phyloP scores from a whole-genome alignment of 1,284 basidiomycete species.

The Ceraceosorus bombacis region DNA sequence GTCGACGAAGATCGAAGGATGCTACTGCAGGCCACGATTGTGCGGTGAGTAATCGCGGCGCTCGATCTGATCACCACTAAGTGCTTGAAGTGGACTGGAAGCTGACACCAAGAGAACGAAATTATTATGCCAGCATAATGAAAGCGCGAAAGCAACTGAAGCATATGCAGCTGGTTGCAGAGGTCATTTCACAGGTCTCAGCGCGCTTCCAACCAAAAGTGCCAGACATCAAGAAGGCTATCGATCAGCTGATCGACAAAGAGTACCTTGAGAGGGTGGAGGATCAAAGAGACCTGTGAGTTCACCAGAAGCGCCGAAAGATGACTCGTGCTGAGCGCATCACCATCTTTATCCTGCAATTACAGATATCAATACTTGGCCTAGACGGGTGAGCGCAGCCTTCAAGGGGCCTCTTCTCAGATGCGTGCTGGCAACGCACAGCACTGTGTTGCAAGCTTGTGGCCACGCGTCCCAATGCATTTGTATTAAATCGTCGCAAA shows the following conservation, averaged over 20 bases:
- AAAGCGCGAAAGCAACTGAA: conserved; percentile 93
- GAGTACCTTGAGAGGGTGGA: conserved; percentile 83
- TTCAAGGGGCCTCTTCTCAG: no score
- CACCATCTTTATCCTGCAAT: background rate
- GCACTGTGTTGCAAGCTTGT: no score
- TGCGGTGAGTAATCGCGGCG: conserved; percentile 58
- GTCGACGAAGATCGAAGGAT: conserved; percentile 97
- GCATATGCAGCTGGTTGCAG: conserved; percentile 86
- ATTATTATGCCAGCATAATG: conserved; percentile 65
- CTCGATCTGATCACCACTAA: background rate
- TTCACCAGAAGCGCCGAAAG: background rate
- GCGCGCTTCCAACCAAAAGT: conserved; percentile 82
- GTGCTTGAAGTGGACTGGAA: background rate
- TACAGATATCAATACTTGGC: conserved; percentile 30
- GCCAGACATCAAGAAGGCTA: conserved; percentile 80
- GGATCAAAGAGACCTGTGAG: conserved; percentile 51
- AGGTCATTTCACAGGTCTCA: conserved; percentile 85
- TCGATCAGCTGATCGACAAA: conserved; percentile 91
- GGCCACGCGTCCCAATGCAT: no score
- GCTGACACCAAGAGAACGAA: background rate
- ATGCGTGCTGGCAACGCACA: no score
- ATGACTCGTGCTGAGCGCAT: background rate
- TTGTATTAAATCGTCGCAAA: no score
- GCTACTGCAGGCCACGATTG: conserved; percentile 93
- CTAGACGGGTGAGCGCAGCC: background rate